Evolutionary conservation across 108 stramenopile genomes (phyloP), one percentile per base, ranked within the genome.

Genomic region (Cyclostephanos invisitatus): DNA sequence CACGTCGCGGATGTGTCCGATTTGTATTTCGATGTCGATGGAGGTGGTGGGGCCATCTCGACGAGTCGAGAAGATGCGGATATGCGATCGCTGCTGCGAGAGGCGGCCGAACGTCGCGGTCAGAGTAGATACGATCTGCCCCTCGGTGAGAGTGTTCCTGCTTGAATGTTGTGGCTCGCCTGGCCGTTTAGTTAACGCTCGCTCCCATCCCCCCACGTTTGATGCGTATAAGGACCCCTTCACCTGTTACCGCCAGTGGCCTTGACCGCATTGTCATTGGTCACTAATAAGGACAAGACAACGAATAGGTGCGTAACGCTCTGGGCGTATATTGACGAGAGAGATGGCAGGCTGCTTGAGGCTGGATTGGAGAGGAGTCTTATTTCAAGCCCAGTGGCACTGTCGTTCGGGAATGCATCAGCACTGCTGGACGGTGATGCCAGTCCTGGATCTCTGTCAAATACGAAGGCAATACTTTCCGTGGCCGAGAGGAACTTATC

Each of bases 261-360:
- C 9, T 68, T 95, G 28, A 40, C 82, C 38, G 81, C 90, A 10
- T 44, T 94, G n/a, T 56, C 86, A 1, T 58, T 94, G 14, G 62
- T 67, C 1, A 85, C 85, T 15, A 81, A 67, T 58, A 22, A 67
- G 40, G 69, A 72, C 7, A 29, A 68, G 5, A 55, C 73, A 25
- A 54, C 62, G 14, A 91, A 91, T 71, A 78, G 85, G 44, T 90
- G 91, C 57, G 91, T 96, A 17, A 91, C 91, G 5, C 51, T 96
- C 2, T 93, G 91, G 91, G 95, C 83, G 1, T 96, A 93, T 73
- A 85, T 96, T 55, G 95, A 96, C 62, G 89, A 90, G 58, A 61
- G 74, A 65, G 78, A 78, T 32, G 95, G 95, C 14, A 87, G 81
- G 42, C 27, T 93, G 1, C 58, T 93, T 6, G 95, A 96, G 42